Evolutionary conservation across 116 monocot species (phyloP), one percentile per base, ranked within the genome.

Genomic region (Iris pallida): DNA sequence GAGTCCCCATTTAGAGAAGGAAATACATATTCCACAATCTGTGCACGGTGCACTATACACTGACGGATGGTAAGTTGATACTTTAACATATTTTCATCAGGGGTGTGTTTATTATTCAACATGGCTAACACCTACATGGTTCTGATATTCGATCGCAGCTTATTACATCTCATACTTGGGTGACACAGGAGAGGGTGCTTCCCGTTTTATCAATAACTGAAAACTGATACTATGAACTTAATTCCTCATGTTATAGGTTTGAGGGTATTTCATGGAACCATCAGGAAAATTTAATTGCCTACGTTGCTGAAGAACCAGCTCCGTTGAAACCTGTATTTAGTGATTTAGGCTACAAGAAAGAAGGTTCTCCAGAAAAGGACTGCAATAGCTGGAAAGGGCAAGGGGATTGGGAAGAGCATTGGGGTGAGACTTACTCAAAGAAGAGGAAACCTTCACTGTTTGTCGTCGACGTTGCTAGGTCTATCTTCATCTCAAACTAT

Each of bases 251-350:
- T 56, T 61, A 47, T 68, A 97, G 97, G 97, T 97, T 97, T 90
- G 97, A 90, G 69, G 92, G 97, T 57, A 90, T 97, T 65, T 90
- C 97, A 52, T 97, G 97, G 97, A 89, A 92, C 47, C 65, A 82
- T 19, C 76, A 92, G 57, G 92, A 97, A 69, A 85, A 55, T 72
- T 62, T 73, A 6, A 87, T 97, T 72, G 92, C 97, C 5, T 97
- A 97, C 76, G 83, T 97, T 67, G 97, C 97, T 47, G 97, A 97
- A 78, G 92, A 90, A 74, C 77, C 90, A 68, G 58, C 69, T 80
- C 81, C 54, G 45, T 11, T 52, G n/a, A 91, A 74, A 42, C 97
- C 90, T 20, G 70, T 76, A 53, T 97, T 97, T 76, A 68, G 75
- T 80, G 73, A 83, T 72, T 76, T 20, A 48, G 92, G 97, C 49